These are phyloP conservation scores for Andalucia godoyi DNA, from an alignment of 78 protist species.

Conservation along the genomic window DNA sequence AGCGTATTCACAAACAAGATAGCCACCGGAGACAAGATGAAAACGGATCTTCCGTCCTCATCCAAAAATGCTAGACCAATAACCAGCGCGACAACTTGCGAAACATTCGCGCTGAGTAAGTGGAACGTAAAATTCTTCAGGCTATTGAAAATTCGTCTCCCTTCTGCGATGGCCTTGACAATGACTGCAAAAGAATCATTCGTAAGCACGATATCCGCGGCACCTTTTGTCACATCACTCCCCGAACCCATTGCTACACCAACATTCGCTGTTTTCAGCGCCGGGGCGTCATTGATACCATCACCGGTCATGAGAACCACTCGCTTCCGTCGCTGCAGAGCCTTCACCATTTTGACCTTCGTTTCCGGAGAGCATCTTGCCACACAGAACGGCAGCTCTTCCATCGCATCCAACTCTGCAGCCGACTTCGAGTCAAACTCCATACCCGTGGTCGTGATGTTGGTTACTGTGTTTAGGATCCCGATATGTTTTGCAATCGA, in stretches of 20 bases:
- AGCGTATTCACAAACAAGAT: not conserved
- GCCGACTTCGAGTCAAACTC: too few relatives aligned
- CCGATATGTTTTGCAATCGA: conserved; percentile 42
- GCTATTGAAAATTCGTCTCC: conserved; percentile 23
- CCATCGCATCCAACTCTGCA: too few relatives aligned
- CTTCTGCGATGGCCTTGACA: conserved; percentile 14
- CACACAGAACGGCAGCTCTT: too few relatives aligned
- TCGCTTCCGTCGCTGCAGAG: too few relatives aligned
- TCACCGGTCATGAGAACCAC: too few relatives aligned
- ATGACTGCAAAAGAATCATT: conserved; percentile 19
- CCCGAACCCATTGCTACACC: too few relatives aligned
- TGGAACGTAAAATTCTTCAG: not conserved
- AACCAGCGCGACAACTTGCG: not conserved
- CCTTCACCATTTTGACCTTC: too few relatives aligned
- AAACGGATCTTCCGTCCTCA: not conserved
- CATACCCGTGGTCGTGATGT: too few relatives aligned
- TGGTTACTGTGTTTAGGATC: too few relatives aligned
- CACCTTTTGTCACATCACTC: conserved; percentile 28
- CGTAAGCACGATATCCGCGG: conserved; percentile 18
- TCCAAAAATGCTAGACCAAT: not conserved
- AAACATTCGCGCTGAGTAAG: not conserved
- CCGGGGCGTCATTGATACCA: too few relatives aligned
- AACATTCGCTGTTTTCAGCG: too few relatives aligned
- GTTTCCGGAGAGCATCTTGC: not conserved
- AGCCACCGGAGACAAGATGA: not conserved